Conservation (phyloP, 495 filamentous ascomycete genomes). For the Penicillium longicatenatum region DNA sequence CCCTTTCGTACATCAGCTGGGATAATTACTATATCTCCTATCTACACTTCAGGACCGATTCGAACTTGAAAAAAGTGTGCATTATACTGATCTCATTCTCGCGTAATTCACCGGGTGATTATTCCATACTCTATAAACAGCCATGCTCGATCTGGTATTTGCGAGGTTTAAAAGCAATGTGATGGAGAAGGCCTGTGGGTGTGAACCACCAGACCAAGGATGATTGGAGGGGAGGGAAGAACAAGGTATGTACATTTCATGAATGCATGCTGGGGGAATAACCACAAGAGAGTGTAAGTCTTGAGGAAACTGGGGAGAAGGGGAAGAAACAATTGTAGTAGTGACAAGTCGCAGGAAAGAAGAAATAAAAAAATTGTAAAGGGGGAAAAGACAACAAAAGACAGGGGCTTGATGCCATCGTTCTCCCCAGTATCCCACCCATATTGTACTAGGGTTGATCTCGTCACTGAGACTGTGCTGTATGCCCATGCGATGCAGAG, state of each 20-base stretch:
- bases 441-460: constrained; percentile 10
- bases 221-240: constrained; percentile 10
- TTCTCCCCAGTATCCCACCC: constrained; percentile 15
- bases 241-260: constrained; percentile 46
- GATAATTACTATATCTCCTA: not conserved
- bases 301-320: constrained; percentile 17
- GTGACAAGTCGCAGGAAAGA: constrained; percentile 16
- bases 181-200: constrained; percentile 15
- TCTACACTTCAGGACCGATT: not conserved
- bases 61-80: constrained; percentile 4
- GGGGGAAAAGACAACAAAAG: constrained; percentile 16
- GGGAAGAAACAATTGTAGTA: constrained; percentile 13
- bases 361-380: constrained; percentile 5
- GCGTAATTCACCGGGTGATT: constrained; percentile 34
- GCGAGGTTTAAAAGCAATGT: constrained; percentile 29
- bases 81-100: constrained; percentile 36
- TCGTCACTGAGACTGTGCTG: constrained; percentile 14
- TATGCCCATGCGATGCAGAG: constrained; percentile 9
- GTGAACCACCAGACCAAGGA: constrained; percentile 20
- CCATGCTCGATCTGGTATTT: constrained; percentile 37
- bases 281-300: constrained; percentile 20
- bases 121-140: constrained; percentile 43
- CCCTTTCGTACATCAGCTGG: not conserved
- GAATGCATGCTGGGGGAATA: constrained; percentile 30
- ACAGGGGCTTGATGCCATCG: constrained; percentile 12